A percentile compares a stretch with the other conserved stretches of the same genome.
These are phyloP conservation scores for Stagonosporopsis tanaceti DNA, from an alignment of 2,329 filamentous ascomycete genomes.

Conservation along the genomic window DNA sequence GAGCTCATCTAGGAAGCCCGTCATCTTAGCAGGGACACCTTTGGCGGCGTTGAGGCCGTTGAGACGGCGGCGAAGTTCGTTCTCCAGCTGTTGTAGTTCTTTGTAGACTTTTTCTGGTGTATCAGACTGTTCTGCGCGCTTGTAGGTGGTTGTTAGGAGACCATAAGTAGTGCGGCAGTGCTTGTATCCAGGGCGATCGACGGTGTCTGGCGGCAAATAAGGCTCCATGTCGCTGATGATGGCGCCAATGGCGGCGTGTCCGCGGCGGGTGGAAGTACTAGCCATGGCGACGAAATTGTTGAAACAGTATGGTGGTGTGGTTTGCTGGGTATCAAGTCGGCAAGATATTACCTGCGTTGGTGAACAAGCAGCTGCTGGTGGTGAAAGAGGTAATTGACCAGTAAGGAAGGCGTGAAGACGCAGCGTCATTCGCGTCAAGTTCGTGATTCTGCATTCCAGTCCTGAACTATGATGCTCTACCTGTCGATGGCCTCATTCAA, in stretches of 20 bases:
- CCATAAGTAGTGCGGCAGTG: conserved; percentile 31
- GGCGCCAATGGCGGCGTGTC: conserved; percentile 27
- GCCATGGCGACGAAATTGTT: neutral
- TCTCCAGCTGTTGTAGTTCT: conserved; percentile 27
- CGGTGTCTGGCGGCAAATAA: conserved; percentile 27
- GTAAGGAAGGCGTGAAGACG: neutral
- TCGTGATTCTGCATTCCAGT: neutral
- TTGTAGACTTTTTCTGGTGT: conserved; percentile 27
- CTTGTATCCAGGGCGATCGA: conserved; percentile 25
- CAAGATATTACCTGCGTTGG: neutral
- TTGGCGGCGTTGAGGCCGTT: conserved; percentile 24
- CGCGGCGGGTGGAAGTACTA: conserved; percentile 3
- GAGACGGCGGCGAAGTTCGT: conserved; percentile 26
- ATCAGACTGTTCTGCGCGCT: conserved; percentile 18
- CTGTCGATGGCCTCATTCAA: neutral
- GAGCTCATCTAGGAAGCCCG: conserved; percentile 26
- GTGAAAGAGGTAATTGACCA: neutral
- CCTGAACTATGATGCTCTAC: neutral
- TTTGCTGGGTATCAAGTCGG: neutral
- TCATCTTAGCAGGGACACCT: conserved; percentile 30
- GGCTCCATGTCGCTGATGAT: conserved; percentile 30
- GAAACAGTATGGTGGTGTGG: neutral
- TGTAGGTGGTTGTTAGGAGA: conserved; percentile 24
- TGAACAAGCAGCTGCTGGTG: neutral
- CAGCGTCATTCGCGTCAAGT: neutral